Evolutionary conservation across 805 yeast genomes (phyloP), one percentile per base, ranked within the genome.

Genomic region (Myxozyma monticola): DNA sequence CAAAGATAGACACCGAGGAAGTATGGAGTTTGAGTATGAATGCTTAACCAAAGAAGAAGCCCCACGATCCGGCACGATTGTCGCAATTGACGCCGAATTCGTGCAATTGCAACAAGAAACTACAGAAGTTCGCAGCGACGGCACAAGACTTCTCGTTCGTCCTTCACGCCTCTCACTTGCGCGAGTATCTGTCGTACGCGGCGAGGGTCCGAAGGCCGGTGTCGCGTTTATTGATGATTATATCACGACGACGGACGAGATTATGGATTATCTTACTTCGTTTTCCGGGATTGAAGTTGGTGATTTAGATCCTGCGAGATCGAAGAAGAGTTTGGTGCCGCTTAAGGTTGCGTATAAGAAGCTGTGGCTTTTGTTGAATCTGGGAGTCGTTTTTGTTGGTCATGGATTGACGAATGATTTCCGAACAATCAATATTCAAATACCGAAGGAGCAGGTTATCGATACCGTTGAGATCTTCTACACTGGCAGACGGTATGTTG

Each of bases 51-150:
- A 70, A 17, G 74, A 76, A 40, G 90, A 85, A 60, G 86, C 88
- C 0, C 96, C 96, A 0, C 63, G 63, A 18, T 76, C 82, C 0
- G 96, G 96, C 0, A 73, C 87, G 0, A 66, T 89, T 34, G 83
- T 91, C 17, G 99, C 98, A 0, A 84, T 93, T 49, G 99, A 93
- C 72, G 97, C 99, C 0, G 99, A 93, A 67, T 93, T 95, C 74
- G 98, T 93, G 2, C 78, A 83, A 26, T 66, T 90, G 28, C 79
- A 81, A 42, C 85, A 85, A 3, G 97, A 89, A 59, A 80, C 84
- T 54, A 77, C 80, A 37, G 97, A 90, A 62, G 78, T 91, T 41
- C 79, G 80, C 45, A 80, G 83, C 46, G 80, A 80, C 54, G 97
- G 98, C 0, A 62, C 75, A 4, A 82, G 83, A 56, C 76, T 79